Evolutionary conservation across 768 basidiomycete genomes (phyloP).

Genomic region (Gloeostereum incarnatum): DNA sequence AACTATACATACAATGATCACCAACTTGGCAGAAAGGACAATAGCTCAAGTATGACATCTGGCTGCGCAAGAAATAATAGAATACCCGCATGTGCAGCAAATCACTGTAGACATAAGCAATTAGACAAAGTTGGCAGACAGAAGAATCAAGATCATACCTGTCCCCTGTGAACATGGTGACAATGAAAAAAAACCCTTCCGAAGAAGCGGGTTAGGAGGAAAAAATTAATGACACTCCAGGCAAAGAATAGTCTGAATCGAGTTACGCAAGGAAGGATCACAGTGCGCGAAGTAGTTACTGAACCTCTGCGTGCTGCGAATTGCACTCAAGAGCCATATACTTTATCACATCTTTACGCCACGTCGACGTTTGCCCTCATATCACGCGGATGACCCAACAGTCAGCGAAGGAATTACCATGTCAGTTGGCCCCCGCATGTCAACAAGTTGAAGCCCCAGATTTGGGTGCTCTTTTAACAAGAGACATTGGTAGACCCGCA

Average conservation of each 20-base stretch:
- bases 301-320: constrained; percentile 19
- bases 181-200: too few relatives aligned
- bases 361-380: too few relatives aligned
- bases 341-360: neutral
- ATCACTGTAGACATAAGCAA: too few relatives aligned
- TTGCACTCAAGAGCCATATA: constrained; percentile 22
- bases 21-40: too few relatives aligned
- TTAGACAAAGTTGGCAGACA: too few relatives aligned
- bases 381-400: neutral
- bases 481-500: neutral
- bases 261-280: constrained; percentile 16
- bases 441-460: neutral
- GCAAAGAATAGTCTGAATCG: constrained; percentile 38
- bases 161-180: too few relatives aligned
- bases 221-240: constrained; percentile 15
- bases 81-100: too few relatives aligned
- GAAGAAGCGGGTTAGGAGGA: neutral
- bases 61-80: too few relatives aligned
- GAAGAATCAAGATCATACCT: too few relatives aligned
- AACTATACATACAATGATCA: too few relatives aligned
- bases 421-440: neutral
- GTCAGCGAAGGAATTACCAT: neutral
- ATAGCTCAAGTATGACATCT: too few relatives aligned
- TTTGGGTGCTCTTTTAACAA: neutral
- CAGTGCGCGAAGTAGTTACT: neutral